These are phyloP conservation scores for Moricandia moricandioides DNA, from an alignment of 345 rosid species.

Conservation along the genomic window DNA sequence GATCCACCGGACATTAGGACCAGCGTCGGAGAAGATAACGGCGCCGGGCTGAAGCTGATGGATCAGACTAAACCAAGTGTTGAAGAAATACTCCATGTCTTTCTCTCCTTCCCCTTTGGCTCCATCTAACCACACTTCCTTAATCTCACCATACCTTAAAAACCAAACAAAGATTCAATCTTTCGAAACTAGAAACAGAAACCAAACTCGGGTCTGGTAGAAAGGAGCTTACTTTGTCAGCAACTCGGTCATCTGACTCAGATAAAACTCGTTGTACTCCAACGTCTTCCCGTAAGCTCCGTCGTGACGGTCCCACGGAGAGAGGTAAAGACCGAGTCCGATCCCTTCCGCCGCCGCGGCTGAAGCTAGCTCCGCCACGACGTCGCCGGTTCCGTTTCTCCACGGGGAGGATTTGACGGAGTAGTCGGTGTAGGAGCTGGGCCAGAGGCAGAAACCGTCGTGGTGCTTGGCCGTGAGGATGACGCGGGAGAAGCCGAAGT, in stretches of 20 bases:
- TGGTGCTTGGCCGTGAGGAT: slow-evolving; percentile 90
- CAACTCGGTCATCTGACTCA: slow-evolving; percentile 86
- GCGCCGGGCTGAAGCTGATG: slow-evolving; percentile 76
- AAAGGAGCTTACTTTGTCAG: slow-evolving; percentile 55
- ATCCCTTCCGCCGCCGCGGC: slow-evolving; percentile 62
- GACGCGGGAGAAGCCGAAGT: slow-evolving; percentile 63
- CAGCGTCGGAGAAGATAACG: slow-evolving; percentile 79
- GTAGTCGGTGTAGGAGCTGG: slow-evolving; percentile 67
- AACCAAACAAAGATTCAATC: neutral
- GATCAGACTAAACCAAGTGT: slow-evolving; percentile 74
- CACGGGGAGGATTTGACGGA: slow-evolving; percentile 67
- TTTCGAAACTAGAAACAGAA: neutral
- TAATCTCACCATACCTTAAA: slow-evolving; percentile 77
- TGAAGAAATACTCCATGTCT: slow-evolving; percentile 75
- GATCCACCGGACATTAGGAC: slow-evolving; percentile 78
- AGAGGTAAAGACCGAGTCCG: slow-evolving; percentile 67
- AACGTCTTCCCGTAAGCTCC: slow-evolving; percentile 62
- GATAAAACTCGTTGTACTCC: slow-evolving; percentile 79
- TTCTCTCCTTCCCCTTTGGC: slow-evolving; percentile 78
- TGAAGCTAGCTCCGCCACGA: slow-evolving; percentile 58
- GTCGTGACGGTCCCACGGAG: slow-evolving; percentile 97
- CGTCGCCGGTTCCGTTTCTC: slow-evolving; percentile 69
- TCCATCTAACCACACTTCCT: slow-evolving; percentile 79
- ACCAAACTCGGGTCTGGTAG: neutral
- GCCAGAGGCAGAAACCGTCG: slow-evolving; percentile 98